Evolutionary conservation across 371 early-diverging fungal genomes (phyloP).

Genomic region (Mucor plumbeus): DNA sequence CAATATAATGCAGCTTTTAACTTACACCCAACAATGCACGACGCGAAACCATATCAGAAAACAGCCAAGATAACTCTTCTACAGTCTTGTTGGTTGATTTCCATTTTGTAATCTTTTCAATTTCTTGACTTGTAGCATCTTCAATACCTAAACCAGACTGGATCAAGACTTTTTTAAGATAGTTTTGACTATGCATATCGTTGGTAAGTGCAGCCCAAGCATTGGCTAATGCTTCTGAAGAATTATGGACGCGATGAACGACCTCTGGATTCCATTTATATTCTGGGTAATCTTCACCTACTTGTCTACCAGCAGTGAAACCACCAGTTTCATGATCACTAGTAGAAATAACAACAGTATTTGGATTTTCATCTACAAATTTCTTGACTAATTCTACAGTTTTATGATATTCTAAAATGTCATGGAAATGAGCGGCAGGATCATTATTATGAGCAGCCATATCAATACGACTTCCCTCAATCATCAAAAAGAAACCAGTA

Average conservation of each 20-base stretch:
- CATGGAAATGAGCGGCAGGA: constrained; percentile 88
- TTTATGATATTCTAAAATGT: constrained; percentile 88
- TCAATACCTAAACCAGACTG: constrained; percentile 69
- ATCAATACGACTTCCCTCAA: constrained; percentile 94
- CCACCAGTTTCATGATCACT: constrained; percentile 98
- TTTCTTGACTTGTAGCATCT: constrained; percentile 69
- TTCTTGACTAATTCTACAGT: constrained; percentile 71
- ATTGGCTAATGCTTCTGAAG: constrained; percentile 63
- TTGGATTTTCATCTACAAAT: constrained; percentile 77
- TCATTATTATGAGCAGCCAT: constrained; percentile 88
- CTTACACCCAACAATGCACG: constrained; percentile 77
- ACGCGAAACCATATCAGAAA: constrained; percentile 74
- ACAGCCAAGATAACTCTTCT: constrained; percentile 47
- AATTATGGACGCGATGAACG: constrained; percentile 67
- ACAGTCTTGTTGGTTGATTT: constrained; percentile 23
- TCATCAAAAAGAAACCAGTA: constrained; percentile 91
- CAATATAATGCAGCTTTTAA: background rate
- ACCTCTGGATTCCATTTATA: constrained; percentile 90
- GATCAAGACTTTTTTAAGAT: constrained; percentile 51
- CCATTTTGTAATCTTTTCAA: constrained; percentile 45
- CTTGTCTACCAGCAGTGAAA: constrained; percentile 77
- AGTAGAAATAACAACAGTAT: constrained; percentile 84
- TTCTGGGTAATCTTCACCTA: constrained; percentile 72
- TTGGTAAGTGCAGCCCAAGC: constrained; percentile 17
- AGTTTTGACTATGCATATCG: constrained; percentile 13